A percentile compares a stretch with the other conserved stretches of the same genome.
Conservation (phyloP, 495 filamentous ascomycete genomes). For the Hyphodiscus hymeniophilus region DNA sequence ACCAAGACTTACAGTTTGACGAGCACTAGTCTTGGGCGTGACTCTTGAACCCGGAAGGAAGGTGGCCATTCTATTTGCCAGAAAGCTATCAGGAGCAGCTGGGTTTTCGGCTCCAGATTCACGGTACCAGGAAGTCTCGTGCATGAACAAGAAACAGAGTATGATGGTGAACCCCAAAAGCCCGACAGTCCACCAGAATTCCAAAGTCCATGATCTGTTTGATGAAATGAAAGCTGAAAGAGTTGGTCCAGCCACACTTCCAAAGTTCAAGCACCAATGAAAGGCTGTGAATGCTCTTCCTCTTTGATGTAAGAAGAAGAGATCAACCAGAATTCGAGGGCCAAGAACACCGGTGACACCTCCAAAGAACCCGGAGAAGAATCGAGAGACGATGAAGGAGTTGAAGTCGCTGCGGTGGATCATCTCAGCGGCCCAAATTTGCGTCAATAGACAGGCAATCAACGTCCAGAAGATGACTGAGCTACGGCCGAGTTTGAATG, state of each 20-base stretch:
- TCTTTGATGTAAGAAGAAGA: slow-evolving; percentile 38
- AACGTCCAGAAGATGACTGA: slow-evolving; percentile 38
- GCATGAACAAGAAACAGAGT: slow-evolving; percentile 30
- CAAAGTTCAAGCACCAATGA: slow-evolving; percentile 34
- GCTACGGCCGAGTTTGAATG: slow-evolving; percentile 32
- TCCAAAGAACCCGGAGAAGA: slow-evolving; percentile 34
- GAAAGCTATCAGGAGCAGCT: slow-evolving; percentile 22
- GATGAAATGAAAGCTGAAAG: slow-evolving; percentile 39
- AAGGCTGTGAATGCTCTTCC: slow-evolving; percentile 34
- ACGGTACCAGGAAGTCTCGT: slow-evolving; percentile 34
- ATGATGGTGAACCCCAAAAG: slow-evolving; percentile 32
- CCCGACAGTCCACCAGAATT: slow-evolving; percentile 45
- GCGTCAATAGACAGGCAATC: slow-evolving; percentile 3
- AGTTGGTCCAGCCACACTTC: slow-evolving; percentile 34
- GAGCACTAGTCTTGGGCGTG: slow-evolving; percentile 23
- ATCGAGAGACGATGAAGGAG: slow-evolving; percentile 35
- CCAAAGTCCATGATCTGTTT: slow-evolving; percentile 31
- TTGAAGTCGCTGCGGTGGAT: slow-evolving; percentile 17
- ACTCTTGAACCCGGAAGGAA: slow-evolving; percentile 35
- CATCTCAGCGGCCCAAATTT: slow-evolving; percentile 12
- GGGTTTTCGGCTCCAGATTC: slow-evolving; percentile 17
- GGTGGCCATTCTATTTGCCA: slow-evolving; percentile 34
- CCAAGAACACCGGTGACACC: slow-evolving; percentile 32
- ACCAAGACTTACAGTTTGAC: slow-evolving; percentile 21
- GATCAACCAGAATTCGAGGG: slow-evolving; percentile 31